Conservation (phyloP, 345 rosid species). For the Euphorbia peplus region DNA sequence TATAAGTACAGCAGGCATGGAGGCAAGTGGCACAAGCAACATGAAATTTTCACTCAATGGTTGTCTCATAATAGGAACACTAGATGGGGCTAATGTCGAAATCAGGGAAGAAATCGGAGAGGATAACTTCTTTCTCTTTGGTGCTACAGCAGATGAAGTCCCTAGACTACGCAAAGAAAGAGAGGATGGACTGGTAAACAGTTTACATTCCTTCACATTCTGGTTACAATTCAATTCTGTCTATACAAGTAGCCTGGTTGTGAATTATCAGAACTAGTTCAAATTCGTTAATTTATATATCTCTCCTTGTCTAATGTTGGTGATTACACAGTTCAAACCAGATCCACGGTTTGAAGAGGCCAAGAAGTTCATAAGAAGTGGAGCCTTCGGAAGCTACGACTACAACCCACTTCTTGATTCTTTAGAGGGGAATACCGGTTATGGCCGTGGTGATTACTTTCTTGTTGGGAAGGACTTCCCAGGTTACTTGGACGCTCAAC, state of each 20-base stretch:
- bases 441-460: constrained; percentile 91
- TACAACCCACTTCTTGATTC: constrained; percentile 90
- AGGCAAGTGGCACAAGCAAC: constrained; percentile 99
- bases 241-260: neutral
- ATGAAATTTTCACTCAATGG: constrained; percentile 97
- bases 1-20: constrained; percentile 99
- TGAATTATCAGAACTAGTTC: neutral
- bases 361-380: constrained; percentile 76
- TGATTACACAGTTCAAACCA: constrained; percentile 68
- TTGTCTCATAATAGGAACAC: constrained; percentile 92
- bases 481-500: constrained; percentile 82
- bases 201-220: neutral
- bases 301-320: constrained; percentile 13
- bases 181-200: constrained; percentile 74
- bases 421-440: constrained; percentile 88
- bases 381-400: constrained; percentile 86
- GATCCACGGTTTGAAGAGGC: constrained; percentile 98
- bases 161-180: constrained; percentile 77
- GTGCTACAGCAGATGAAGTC: constrained; percentile 89
- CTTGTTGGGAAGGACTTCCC: constrained; percentile 91
- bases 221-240: neutral
- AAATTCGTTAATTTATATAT: no score
- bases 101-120: constrained; percentile 89
- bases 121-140: constrained; percentile 91
- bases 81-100: constrained; percentile 98